These are phyloP conservation scores for Saccharum officinarum DNA, from an alignment of 176 grass and related monocot genomes.

Conservation along the genomic window DNA sequence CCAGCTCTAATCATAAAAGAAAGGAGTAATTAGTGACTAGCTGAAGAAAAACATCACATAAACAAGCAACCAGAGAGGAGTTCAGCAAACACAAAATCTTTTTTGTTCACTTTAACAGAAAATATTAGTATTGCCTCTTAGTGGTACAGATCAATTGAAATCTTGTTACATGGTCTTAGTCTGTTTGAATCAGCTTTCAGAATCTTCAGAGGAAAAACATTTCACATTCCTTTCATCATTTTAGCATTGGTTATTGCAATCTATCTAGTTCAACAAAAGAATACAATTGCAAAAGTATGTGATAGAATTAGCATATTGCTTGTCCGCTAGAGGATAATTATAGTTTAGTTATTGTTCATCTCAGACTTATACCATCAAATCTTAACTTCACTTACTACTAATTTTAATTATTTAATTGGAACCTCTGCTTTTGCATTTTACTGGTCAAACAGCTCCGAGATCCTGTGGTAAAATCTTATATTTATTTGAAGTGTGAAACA, in stretches of 20 bases:
- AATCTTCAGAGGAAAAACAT: neutral
- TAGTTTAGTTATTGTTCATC: neutral
- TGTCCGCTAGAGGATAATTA: neutral
- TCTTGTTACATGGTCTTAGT: neutral
- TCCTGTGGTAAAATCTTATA: neutral
- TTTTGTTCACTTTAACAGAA: neutral
- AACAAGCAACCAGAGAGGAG: slow-evolving; percentile 11
- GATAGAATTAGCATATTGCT: neutral
- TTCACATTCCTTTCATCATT: slow-evolving; percentile 26
- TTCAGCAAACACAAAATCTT: neutral
- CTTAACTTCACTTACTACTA: neutral
- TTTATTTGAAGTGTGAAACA: neutral
- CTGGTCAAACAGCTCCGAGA: neutral
- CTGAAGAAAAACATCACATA: neutral
- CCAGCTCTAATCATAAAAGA: slow-evolving; percentile 75
- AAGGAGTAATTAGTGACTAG: neutral
- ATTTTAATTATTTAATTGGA: neutral
- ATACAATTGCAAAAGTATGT: neutral
- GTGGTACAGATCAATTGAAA: neutral
- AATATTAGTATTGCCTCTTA: neutral
- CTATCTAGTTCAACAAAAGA: neutral
- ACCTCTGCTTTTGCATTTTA: slow-evolving; percentile 5
- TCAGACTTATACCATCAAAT: neutral
- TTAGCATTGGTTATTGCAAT: neutral
- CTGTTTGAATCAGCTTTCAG: slow-evolving; percentile 18